Evolutionary conservation across 225 moss, liverwort and hornwort species (phyloP).

Genomic region (Straminergon stramineum): DNA sequence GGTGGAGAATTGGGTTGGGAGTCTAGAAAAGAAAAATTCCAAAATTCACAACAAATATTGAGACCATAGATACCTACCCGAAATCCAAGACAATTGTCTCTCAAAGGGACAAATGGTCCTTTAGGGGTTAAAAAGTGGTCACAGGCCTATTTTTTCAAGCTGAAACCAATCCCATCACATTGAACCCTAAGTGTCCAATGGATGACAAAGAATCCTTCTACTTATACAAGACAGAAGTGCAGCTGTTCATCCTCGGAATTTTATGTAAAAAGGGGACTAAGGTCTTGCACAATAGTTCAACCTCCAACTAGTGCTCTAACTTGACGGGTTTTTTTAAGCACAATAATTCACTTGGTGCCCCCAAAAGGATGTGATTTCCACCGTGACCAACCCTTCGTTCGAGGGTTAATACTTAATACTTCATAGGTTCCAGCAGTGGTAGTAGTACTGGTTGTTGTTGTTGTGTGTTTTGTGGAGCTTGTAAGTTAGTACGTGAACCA

Average conservation of each 20-base stretch:
- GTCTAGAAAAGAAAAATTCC: too few relatives aligned
- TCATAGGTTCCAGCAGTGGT: not conserved
- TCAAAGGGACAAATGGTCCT: too few relatives aligned
- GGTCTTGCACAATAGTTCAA: not conserved
- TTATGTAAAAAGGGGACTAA: not conserved
- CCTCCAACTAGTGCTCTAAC: not conserved
- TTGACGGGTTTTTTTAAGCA: not conserved
- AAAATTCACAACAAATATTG: too few relatives aligned
- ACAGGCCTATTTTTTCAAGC: too few relatives aligned
- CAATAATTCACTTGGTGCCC: not conserved
- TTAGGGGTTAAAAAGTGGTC: too few relatives aligned
- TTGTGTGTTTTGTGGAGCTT: not conserved
- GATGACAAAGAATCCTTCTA: not conserved
- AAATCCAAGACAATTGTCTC: too few relatives aligned
- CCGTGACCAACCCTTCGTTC: fast-evolving
- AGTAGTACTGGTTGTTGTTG: not conserved
- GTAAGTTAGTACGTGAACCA: not conserved
- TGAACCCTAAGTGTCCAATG: fast-evolving
- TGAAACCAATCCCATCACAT: too few relatives aligned
- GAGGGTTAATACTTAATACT: not conserved
- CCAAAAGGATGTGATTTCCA: not conserved
- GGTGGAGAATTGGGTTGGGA: too few relatives aligned
- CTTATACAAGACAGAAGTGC: not conserved
- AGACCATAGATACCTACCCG: too few relatives aligned
- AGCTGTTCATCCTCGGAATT: not conserved